Base-by-base conservation (phyloP, 1,284 basidiomycete species). In the Stygiomarasmius scandens region DNA sequence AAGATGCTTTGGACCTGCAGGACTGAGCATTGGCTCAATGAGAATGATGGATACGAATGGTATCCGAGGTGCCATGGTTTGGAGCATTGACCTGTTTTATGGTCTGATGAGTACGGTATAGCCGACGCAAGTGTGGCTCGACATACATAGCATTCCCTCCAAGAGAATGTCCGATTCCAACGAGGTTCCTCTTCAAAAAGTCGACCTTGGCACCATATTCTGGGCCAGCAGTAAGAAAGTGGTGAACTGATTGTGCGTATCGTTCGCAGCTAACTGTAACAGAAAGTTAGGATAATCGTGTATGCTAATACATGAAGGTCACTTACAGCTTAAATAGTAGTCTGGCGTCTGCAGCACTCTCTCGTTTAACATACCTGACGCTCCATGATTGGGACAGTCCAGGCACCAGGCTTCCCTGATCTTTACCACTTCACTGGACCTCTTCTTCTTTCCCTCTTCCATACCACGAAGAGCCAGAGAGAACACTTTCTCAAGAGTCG, bases 121-220 rank as follows among this genome's bases (percentile, higher is more conserved):
- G 46, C 43, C 32, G 50, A 22, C 24, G 19, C 8, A 50, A 44
- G 14, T n/a, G 11, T 22, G 25, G 1, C 14, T 22, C 24, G 9
- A 77, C 79, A 58, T 63, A 85, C 84, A 86, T 79, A 25, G 80
- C 73, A 58, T 84, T 82, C 43, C 77, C 85, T n/a, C 85, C 85
- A 25, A 87, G 68, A 1, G 85, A 86, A 67, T 87, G 85, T 0
- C 84, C 85, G 20, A 87, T 76, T 3, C 84, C 85, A 32, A 85
- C 72, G 6, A 87, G 68, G 44, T 75, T 81, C 56, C 81, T 70
- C 11, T 64, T 66, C 32, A 64, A 63, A 67, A 86, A 86, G 57
- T 84, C 73, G 25, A 81, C 69, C 6, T 66, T 63, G 11, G 71
- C 73, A 29, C 71, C 73, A 54, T 74, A 61, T 23, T 69, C 62